Evolutionary conservation across 1,139 yeast genomes (phyloP).

Genomic region (Yarrowia galli): DNA sequence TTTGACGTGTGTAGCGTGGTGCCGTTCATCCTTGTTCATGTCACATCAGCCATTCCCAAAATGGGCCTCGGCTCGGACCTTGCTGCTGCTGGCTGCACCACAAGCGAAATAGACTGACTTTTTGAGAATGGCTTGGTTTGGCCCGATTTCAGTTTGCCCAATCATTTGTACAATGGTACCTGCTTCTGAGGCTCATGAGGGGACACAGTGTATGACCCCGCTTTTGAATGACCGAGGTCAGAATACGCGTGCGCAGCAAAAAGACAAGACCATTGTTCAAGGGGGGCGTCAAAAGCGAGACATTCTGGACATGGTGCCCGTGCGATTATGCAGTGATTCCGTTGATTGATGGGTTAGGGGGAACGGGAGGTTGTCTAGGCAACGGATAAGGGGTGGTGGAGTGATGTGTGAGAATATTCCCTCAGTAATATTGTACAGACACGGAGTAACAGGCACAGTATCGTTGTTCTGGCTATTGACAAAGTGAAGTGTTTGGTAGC

Average conservation of each 20-base stretch:
- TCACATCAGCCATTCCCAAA: neutral
- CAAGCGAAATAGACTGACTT: slow-evolving; percentile 3
- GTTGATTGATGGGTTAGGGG: neutral
- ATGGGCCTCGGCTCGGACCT: slow-evolving; percentile 25
- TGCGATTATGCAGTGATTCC: neutral
- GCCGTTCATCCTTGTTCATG: neutral
- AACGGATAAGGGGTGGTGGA: neutral
- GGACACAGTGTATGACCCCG: neutral
- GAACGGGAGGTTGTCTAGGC: neutral
- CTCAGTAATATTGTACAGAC: too few species aligned
- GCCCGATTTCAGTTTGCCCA: slow-evolving; percentile 8
- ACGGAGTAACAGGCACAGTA: too few species aligned
- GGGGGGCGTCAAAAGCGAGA: neutral
- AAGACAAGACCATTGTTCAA: neutral
- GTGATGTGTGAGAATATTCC: too few species aligned
- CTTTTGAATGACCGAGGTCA: slow-evolving; percentile 2
- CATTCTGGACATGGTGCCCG: neutral
- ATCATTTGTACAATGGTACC: slow-evolving; percentile 2
- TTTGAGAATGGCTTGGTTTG: neutral
- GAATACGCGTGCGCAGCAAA: neutral
- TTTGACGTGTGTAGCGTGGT: neutral
- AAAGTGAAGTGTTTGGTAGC: too few species aligned
- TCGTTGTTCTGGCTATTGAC: too few species aligned
- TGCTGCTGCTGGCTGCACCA: neutral
- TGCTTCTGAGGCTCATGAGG: slow-evolving; percentile 4